A percentile compares a stretch with the other conserved stretches of the same genome.
Conservation (phyloP, 108 stramenopile genomes). For the Chaetoceros tenuissimus region DNA sequence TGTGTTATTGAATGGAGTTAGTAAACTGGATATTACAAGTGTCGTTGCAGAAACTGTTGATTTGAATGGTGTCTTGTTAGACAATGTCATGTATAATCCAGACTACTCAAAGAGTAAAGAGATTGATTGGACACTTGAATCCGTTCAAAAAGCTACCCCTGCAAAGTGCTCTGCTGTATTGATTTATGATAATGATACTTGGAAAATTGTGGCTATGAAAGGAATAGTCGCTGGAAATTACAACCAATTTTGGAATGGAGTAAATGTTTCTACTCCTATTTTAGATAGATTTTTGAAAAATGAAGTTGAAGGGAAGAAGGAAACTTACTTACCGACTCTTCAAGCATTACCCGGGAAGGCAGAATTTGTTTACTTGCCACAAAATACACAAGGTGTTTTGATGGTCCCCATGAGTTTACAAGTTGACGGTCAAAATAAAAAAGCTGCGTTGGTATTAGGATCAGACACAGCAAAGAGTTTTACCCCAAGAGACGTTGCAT, state of each 20-base stretch:
- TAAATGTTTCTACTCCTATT: conserved; percentile 40
- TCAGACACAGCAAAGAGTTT: conserved; percentile 73
- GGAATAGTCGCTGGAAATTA: conserved; percentile 43
- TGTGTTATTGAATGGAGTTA: conserved; percentile 71
- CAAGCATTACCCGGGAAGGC: conserved; percentile 71
- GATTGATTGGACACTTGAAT: conserved; percentile 48
- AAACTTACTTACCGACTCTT: conserved; percentile 77
- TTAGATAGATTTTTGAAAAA: conserved; percentile 49
- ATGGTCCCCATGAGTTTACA: conserved; percentile 27
- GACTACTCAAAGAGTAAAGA: conserved; percentile 3
- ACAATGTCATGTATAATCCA: conserved; percentile 16
- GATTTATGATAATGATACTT: conserved; percentile 7
- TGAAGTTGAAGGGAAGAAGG: conserved; percentile 27
- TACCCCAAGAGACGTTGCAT: conserved; percentile 70
- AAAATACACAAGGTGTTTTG: conserved; percentile 65
- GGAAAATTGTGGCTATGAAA: conserved; percentile 40
- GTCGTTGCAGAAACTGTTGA: conserved; percentile 56
- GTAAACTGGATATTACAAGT: conserved; percentile 64
- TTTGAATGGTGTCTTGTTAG: conserved; percentile 41
- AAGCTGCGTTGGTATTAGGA: conserved; percentile 54
- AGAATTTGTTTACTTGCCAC: conserved; percentile 73
- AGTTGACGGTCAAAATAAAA: conserved; percentile 6
- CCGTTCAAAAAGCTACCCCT: conserved; percentile 54
- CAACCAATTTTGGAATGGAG: conserved; percentile 5
- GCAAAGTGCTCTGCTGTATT: conserved; percentile 56